phyloP scores from a whole-genome alignment of 176 grass and related monocot species.

The Musa troglodytarum region DNA sequence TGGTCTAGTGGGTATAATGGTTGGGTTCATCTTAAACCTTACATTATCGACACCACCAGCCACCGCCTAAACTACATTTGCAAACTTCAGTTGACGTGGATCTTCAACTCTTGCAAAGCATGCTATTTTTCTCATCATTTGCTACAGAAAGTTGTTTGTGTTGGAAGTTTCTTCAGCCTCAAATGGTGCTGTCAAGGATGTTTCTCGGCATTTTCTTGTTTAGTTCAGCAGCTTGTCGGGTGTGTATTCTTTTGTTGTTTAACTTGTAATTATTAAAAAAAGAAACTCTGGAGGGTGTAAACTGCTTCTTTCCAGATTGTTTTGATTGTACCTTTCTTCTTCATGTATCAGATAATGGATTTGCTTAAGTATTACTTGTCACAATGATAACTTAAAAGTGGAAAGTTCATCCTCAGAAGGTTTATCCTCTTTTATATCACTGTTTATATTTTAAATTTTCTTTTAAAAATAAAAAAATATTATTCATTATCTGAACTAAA shows the following conservation, averaged over 20 bases:
- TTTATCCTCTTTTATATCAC: no score
- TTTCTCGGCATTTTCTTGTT: neutral
- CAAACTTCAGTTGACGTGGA: neutral
- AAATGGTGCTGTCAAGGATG: neutral
- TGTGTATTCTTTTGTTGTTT: neutral
- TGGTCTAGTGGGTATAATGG: slow-evolving; percentile 62
- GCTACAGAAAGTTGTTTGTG: neutral
- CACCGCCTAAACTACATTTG: slow-evolving; percentile 23
- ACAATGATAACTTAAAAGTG: no score
- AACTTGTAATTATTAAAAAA: neutral
- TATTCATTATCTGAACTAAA: no score
- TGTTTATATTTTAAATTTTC: no score
- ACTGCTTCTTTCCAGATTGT: no score
- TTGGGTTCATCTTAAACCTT: slow-evolving; percentile 80
- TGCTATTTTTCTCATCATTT: neutral
- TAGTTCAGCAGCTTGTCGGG: no score
- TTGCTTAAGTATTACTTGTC: no score
- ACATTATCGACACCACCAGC: slow-evolving; percentile 39
- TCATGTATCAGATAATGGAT: neutral
- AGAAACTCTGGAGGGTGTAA: no score
- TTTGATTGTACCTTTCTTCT: neutral
- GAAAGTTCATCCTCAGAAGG: no score
- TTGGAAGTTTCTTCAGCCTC: neutral
- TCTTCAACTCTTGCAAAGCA: neutral
- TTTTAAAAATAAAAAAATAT: no score